Conservation (phyloP, 1,284 basidiomycete species). For the Melampsora americana region DNA sequence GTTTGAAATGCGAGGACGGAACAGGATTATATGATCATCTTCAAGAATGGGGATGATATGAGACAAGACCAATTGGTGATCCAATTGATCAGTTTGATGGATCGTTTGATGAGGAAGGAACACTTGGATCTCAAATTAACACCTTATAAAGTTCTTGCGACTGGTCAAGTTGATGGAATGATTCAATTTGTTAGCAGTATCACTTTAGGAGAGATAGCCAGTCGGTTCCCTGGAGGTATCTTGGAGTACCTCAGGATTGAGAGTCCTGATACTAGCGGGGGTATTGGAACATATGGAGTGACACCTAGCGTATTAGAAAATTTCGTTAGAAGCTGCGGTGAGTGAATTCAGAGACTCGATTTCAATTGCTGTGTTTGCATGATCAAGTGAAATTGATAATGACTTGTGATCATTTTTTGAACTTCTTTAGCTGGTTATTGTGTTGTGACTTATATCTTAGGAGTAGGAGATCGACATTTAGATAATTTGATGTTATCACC, state of each 20-base stretch:
- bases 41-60: conserved; percentile 98
- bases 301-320: conserved; percentile 90
- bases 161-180: conserved; percentile 89
- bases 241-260: conserved; percentile 81
- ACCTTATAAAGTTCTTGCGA: conserved; percentile 91
- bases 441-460: conserved; percentile 92
- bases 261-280: conserved; percentile 78
- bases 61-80: conserved; percentile 96
- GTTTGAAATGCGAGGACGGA: conserved; percentile 61
- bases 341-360: conserved; percentile 51
- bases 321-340: conserved; percentile 93
- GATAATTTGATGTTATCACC: conserved; percentile 91
- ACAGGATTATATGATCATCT: conserved; percentile 84
- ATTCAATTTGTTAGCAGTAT: conserved; percentile 93
- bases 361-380: background rate
- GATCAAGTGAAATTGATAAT: background rate
- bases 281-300: conserved; percentile 85
- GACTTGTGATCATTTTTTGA: conserved; percentile 10
- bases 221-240: conserved; percentile 77
- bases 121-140: conserved; percentile 89
- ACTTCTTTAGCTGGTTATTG: conserved; percentile 82
- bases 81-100: conserved; percentile 96
- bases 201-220: conserved; percentile 86
- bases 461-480: conserved; percentile 94
- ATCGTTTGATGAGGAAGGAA: conserved; percentile 85